These are phyloP conservation scores for Physcia stellaris DNA, from an alignment of 495 filamentous ascomycete genomes.

Conservation along the genomic window DNA sequence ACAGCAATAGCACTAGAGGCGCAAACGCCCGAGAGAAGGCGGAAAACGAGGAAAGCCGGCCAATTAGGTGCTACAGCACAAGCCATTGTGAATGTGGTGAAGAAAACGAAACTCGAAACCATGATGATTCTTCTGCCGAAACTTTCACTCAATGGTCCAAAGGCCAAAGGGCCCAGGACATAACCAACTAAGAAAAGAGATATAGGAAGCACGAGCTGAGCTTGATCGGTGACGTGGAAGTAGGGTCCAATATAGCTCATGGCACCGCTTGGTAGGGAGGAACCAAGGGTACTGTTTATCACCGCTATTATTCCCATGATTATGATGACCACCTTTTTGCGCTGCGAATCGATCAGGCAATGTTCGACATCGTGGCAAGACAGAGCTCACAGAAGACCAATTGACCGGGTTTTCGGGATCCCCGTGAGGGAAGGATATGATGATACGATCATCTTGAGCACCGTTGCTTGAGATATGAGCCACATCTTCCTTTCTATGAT, in stretches of 20 bases:
- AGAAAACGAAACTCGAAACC: conserved; percentile 44
- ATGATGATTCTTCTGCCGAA: conserved; percentile 52
- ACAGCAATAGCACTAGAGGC: conserved; percentile 57
- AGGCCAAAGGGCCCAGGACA: not conserved
- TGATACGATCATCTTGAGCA: no score
- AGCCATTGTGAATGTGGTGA: conserved; percentile 53
- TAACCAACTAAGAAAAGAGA: not conserved
- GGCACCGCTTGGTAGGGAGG: conserved; percentile 39
- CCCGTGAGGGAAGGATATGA: not conserved
- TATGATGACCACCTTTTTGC: conserved; percentile 37
- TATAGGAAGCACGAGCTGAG: conserved; percentile 23
- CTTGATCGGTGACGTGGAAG: conserved; percentile 1
- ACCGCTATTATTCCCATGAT: conserved; percentile 37
- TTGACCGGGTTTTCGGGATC: conserved; percentile 14
- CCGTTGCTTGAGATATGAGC: no score
- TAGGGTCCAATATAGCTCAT: conserved; percentile 15
- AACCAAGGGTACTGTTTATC: conserved; percentile 52
- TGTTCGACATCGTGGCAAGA: not conserved
- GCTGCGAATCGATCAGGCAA: conserved; percentile 7
- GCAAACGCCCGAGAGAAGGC: conserved; percentile 48
- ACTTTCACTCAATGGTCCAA: conserved; percentile 55
- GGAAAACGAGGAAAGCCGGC: conserved; percentile 51
- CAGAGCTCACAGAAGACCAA: conserved; percentile 26
- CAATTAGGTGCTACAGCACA: conserved; percentile 58
- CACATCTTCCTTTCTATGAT: no score